phyloP scores from a whole-genome alignment of 805 yeast species.

The Candida oleophila region DNA sequence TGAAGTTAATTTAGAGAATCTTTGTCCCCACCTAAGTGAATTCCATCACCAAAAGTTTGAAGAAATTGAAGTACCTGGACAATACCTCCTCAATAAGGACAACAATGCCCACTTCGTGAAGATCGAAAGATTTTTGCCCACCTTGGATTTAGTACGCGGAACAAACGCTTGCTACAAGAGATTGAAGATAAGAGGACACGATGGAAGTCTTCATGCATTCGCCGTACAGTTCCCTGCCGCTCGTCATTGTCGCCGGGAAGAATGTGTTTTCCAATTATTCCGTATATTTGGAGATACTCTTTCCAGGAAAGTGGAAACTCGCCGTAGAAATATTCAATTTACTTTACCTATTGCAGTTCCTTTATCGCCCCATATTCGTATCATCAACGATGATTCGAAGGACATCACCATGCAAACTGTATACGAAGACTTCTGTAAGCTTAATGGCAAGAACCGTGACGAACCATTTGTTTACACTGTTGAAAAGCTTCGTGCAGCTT shows the following conservation, averaged over 20 bases:
- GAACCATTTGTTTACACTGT: constrained; percentile 86
- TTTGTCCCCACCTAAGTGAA: constrained; percentile 93
- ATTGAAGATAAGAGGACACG: constrained; percentile 86
- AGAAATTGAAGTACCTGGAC: constrained; percentile 97
- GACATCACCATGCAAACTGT: constrained; percentile 77
- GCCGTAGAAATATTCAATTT: constrained; percentile 80
- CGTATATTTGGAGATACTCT: constrained; percentile 83
- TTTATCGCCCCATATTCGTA: constrained; percentile 88
- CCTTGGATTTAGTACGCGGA: constrained; percentile 84
- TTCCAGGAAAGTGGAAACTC: constrained; percentile 78
- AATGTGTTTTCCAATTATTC: constrained; percentile 87
- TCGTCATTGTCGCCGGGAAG: constrained; percentile 95
- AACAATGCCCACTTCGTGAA: constrained; percentile 87
- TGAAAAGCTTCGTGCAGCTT: constrained; percentile 86
- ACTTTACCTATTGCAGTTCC: constrained; percentile 93
- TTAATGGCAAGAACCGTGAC: constrained; percentile 73
- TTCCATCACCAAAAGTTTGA: constrained; percentile 98
- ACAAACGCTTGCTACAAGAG: constrained; percentile 88
- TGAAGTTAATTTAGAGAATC: constrained; percentile 77
- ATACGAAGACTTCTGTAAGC: constrained; percentile 83
- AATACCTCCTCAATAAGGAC: constrained; percentile 84
- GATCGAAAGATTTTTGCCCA: constrained; percentile 89
- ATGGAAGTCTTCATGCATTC: constrained; percentile 87
- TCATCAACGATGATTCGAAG: constrained; percentile 77
- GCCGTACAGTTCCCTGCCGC: constrained; percentile 98